phyloP scores from a whole-genome alignment of 768 basidiomycete genomes.

The Clitopilus passeckerianus region DNA sequence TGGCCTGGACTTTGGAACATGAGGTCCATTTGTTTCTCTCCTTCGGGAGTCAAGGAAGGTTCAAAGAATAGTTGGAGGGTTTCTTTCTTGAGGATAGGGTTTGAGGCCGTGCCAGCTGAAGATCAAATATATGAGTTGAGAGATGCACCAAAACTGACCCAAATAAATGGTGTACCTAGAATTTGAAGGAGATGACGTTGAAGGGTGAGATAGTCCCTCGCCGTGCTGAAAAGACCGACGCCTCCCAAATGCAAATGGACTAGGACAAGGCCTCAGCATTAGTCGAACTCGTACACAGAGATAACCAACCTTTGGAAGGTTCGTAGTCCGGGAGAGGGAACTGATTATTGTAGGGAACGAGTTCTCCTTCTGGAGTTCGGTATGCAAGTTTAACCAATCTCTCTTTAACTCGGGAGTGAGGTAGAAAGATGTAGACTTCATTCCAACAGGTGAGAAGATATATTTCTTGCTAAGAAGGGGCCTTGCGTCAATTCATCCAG shows the following conservation, averaged over 20 bases:
- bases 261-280: background rate
- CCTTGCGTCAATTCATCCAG: background rate
- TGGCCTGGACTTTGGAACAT: background rate
- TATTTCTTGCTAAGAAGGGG: background rate
- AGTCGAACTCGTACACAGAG: background rate
- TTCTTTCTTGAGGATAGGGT: constrained; percentile 6
- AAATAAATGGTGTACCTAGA: background rate
- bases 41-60: constrained; percentile 4
- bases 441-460: background rate
- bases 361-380: background rate
- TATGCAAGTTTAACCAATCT: background rate
- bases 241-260: constrained; percentile 14
- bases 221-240: constrained; percentile 10
- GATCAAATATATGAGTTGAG: background rate
- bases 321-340: constrained; percentile 8
- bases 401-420: background rate
- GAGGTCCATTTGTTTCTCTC: background rate
- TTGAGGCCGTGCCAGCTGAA: constrained; percentile 7
- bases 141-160: background rate
- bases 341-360: constrained; percentile 7
- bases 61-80: constrained; percentile 9
- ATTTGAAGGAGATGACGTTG: background rate
- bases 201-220: constrained; percentile 14
- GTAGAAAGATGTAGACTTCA: background rate
- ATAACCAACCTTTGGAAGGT: constrained; percentile 8